Evolutionary conservation across 2,329 filamentous ascomycete species (phyloP).

Genomic region (Colletotrichum tropicale): DNA sequence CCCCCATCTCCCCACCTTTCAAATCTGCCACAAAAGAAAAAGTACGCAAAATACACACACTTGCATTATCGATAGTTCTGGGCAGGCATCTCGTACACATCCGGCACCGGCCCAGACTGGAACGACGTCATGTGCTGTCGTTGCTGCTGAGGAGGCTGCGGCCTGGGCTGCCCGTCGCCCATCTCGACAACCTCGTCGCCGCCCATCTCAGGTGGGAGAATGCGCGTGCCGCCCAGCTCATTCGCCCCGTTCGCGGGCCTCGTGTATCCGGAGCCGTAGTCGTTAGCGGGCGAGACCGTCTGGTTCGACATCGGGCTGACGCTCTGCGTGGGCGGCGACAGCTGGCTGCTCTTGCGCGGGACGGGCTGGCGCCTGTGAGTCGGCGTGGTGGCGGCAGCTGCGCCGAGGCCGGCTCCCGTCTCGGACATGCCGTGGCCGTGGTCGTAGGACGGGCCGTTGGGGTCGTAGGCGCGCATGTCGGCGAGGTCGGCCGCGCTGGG

Average conservation of each 20-base stretch:
- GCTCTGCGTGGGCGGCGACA: conserved; percentile 6
- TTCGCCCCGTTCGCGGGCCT: conserved; percentile 15
- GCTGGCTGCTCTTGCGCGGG: conserved; percentile 3
- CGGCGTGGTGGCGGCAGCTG: background rate
- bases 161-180: conserved; percentile 28
- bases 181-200: conserved; percentile 33
- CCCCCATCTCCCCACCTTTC: background rate
- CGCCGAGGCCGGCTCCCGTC: background rate
- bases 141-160: background rate
- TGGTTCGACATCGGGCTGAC: conserved; percentile 17
- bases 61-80: conserved; percentile 37
- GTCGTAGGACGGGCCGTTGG: conserved; percentile 28
- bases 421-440: conserved; percentile 11
- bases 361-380: conserved; percentile 6
- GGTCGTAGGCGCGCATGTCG: conserved; percentile 40
- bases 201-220: conserved; percentile 14
- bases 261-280: background rate
- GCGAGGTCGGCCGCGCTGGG: conserved; percentile 20
- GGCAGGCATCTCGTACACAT: conserved; percentile 47
- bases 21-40: background rate
- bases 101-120: conserved; percentile 32
- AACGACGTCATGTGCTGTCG: conserved; percentile 31
- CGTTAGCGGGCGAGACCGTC: background rate
- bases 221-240: conserved; percentile 9
- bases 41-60: background rate